Base-by-base conservation (phyloP, 2,329 filamentous ascomycete species). In the Diaporthe ampelina region DNA sequence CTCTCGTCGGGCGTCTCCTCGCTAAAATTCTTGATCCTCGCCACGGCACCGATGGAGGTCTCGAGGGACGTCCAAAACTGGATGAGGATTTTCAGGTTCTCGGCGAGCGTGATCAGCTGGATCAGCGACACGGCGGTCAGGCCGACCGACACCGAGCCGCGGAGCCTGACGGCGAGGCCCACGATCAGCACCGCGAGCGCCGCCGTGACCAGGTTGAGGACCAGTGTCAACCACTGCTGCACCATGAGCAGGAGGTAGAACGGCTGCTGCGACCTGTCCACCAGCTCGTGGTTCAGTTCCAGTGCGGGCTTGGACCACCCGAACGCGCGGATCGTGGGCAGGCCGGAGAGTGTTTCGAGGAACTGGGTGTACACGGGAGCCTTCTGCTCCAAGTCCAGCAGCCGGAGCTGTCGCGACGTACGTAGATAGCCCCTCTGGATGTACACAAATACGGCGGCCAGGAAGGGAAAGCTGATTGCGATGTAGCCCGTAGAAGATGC, bases 361-460 rank as follows among this genome's bases (percentile, higher is more conserved):
- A 87, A 87, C 59, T 87, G 83, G 1, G 84, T 83, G 76, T 84
- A 87, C 10, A 88, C 79, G 5, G 85, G 85, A 1, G 82, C 82
- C 76, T 84, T 83, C 32, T 82, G 80, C 77, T 88, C 86, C 3
- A 88, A 78, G 71, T 88, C 86, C 9, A 87, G 81, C 61, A 85
- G 83, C 40, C 86, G 81, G 29, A 88, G 77, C 75, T 87, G 86
- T 1, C 86, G 82, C 8, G 85, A 86, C 10, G 86, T 87, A 19
- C 82, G 83, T 4, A 88, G 82, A 75, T 88, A 88, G 78, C 84
- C 83, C 65, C 79, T 82, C 74, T 88, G 86, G 9, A 88, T 81
- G 59, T 80, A 70, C 74, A 83, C 87, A 35, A 87, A 77, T 3
- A 78, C 78, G 1, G 79, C 73, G 11, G 82, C 37, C 2, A 85